Evolutionary conservation across 306 rosid genomes (phyloP), one percentile per base, ranked within the genome.

Genomic region (Sicyos baderoa): DNA sequence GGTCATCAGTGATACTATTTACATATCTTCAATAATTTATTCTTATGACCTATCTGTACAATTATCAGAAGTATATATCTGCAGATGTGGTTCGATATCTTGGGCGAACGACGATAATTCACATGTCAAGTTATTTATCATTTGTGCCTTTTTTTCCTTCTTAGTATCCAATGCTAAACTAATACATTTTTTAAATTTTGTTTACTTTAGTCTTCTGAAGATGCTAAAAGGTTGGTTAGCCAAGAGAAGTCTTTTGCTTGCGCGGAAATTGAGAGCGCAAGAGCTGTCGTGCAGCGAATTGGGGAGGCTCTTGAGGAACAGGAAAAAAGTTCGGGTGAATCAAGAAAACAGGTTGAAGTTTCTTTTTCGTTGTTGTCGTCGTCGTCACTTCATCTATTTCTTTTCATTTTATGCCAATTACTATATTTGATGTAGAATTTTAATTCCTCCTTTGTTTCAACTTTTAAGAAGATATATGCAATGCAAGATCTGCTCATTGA

Each of bases 241-340:
- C 95, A 87, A 79, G 98, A 93, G 82, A 93, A 93, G 69, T 93
- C 98, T 67, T 93, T 89, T 77, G 97, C 94, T 49, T 89, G 98
- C 73, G 98, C 98, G 50, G 98, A 93, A 85, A 89, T 93, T 49
- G 93, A 89, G 77, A 93, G 98, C 65, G 98, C 98, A 25, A 84
- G 98, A 77, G 76, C 89, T n/a, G 92, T 93, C 15, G 96, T 89
- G 53, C 82, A 82, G 73, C 88, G 97, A 89, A 87, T 93, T 72
- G 97, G 96, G 59, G 88, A 87, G 76, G 98, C 98, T 37, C 91
- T 93, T 37, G 98, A 89, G 57, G 96, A 93, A 59, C 91, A 85
- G 79, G 95, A 82, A 72, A 84, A 72, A 80, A 61, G 61, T 60
- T 75, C 76, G 7, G 82, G 82, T 70, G 85, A 87, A 82, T 86